Percentiles rank a stretch among this genome's conserved stretches.
phyloP scores from a whole-genome alignment of 345 rosid species.

The Linum usitatissimum region DNA sequence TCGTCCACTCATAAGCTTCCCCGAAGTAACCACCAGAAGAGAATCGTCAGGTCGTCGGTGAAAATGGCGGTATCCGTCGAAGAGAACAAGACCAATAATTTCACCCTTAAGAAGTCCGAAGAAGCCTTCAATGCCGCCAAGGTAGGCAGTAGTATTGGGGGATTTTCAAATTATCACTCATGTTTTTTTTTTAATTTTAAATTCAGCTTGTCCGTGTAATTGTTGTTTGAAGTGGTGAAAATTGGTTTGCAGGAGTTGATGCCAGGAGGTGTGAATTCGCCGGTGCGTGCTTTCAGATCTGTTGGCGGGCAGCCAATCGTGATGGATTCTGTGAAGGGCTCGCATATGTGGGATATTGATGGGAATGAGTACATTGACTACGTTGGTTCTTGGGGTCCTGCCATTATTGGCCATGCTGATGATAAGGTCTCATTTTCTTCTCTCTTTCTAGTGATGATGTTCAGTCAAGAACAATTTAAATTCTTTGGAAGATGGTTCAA shows the following conservation, averaged over 20 bases:
- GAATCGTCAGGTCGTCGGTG: background rate
- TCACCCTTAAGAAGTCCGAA: conserved; percentile 58
- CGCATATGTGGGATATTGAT: conserved; percentile 88
- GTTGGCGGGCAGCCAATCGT: conserved; percentile 92
- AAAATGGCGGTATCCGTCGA: conserved; percentile 34
- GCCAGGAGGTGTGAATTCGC: conserved; percentile 98
- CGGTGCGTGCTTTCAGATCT: conserved; percentile 92
- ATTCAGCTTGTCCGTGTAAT: too few relatives aligned
- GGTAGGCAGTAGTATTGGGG: conserved; percentile 22
- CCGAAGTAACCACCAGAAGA: background rate
- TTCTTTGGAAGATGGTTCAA: too few relatives aligned
- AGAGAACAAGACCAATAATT: conserved; percentile 17
- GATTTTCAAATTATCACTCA: too few relatives aligned
- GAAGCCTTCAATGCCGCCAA: conserved; percentile 78
- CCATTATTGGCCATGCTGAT: conserved; percentile 94
- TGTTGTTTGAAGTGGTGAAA: background rate
- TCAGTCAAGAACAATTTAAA: too few relatives aligned
- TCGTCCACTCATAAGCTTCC: background rate
- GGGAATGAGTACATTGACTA: conserved; percentile 93
- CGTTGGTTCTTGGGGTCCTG: conserved; percentile 98
- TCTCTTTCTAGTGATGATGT: too few relatives aligned
- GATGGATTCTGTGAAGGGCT: conserved; percentile 87
- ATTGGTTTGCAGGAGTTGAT: conserved; percentile 48
- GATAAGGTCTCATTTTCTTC: conserved; percentile 44
- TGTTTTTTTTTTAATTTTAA: too few relatives aligned